Evolutionary conservation across 176 grass and related monocot genomes (phyloP).

Genomic region (Alopecurus myosuroides): DNA sequence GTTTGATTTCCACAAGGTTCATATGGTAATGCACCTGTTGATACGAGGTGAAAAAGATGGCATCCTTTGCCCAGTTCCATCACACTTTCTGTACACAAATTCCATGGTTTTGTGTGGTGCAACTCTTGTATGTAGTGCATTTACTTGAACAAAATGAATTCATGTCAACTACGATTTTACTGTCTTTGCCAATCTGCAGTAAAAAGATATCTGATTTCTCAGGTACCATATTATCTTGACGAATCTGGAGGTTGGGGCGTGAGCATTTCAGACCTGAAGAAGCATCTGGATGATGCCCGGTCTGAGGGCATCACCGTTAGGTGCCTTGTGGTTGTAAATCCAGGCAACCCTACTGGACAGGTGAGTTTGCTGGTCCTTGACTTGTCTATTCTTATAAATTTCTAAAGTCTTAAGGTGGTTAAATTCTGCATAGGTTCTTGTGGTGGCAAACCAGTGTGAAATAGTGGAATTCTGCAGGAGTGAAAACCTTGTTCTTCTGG

Average conservation of each 20-base stretch:
- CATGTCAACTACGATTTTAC: neutral
- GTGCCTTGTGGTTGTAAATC: slow-evolving; percentile 76
- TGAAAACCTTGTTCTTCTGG: slow-evolving; percentile 71
- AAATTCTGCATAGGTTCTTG: slow-evolving; percentile 47
- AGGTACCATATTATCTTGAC: slow-evolving; percentile 78
- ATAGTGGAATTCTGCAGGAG: slow-evolving; percentile 77
- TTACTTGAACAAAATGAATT: neutral
- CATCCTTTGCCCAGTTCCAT: slow-evolving; percentile 76
- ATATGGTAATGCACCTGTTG: slow-evolving; percentile 75
- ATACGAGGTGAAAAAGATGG: slow-evolving; percentile 62
- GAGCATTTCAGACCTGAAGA: slow-evolving; percentile 53
- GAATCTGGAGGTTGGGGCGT: slow-evolving; percentile 54
- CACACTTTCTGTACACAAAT: slow-evolving; percentile 63
- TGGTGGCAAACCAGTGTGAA: slow-evolving; percentile 41
- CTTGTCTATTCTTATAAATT: neutral
- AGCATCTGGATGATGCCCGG: slow-evolving; percentile 56
- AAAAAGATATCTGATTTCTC: slow-evolving; percentile 10
- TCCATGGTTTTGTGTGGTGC: slow-evolving; percentile 52
- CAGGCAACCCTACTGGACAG: slow-evolving; percentile 83
- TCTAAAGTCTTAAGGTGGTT: slow-evolving; percentile 1
- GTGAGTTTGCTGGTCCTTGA: slow-evolving; percentile 21
- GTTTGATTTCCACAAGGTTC: slow-evolving; percentile 42
- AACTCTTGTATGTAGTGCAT: slow-evolving; percentile 45
- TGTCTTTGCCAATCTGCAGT: neutral
- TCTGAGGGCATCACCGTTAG: slow-evolving; percentile 53